phyloP scores from a whole-genome alignment of 108 stramenopile species.

The Cyclotella sp. region DNA sequence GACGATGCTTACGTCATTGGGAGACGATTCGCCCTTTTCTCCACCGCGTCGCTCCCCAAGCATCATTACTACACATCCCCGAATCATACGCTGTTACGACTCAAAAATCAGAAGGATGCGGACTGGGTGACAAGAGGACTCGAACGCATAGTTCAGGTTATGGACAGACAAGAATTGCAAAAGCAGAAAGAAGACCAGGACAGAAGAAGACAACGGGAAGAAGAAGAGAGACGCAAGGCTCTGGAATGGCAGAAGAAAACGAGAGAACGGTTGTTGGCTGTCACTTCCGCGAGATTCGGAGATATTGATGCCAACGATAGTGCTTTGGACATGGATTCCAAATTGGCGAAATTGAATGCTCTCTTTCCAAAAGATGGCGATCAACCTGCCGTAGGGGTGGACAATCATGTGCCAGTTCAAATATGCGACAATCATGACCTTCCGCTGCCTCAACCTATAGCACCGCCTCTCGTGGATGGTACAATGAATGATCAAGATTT shows the following conservation, averaged over 20 bases:
- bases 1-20: conserved; percentile 87
- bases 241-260: conserved; percentile 58
- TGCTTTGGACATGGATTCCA: conserved; percentile 30
- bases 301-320: conserved; percentile 17
- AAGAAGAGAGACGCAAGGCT: conserved; percentile 41
- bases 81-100: conserved; percentile 32
- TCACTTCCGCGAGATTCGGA: conserved; percentile 21
- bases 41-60: conserved; percentile 63
- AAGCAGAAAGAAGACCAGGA: conserved; percentile 27
- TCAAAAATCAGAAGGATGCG: conserved; percentile 61
- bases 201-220: conserved; percentile 42
- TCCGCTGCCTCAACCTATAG: conserved; percentile 45
- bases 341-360: conserved; percentile 40
- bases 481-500: conserved; percentile 27
- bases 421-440: conserved; percentile 8
- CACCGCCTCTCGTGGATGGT: conserved; percentile 46
- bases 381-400: background rate
- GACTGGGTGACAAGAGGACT: conserved; percentile 65
- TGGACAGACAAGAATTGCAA: conserved; percentile 74
- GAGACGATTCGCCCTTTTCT: conserved; percentile 77
- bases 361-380: conserved; percentile 30
- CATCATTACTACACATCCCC: conserved; percentile 77
- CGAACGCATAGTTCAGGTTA: conserved; percentile 71
- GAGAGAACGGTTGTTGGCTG: conserved; percentile 44
- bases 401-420: background rate